Conservation (phyloP, 805 yeast genomes). For the Metschnikowia rubicola region DNA sequence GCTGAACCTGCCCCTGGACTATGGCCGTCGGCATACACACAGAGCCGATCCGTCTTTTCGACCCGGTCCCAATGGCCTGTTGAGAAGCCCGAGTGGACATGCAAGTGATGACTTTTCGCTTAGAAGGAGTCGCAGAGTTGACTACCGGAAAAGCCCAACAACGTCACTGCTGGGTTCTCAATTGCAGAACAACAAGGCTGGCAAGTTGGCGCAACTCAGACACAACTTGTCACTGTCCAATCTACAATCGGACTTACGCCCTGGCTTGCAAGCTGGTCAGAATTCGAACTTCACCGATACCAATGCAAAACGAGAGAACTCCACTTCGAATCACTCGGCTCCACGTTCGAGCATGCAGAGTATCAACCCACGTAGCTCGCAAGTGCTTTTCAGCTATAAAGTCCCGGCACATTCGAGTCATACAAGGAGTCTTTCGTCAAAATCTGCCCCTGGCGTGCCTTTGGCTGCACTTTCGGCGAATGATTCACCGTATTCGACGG, state of each 20-base stretch:
- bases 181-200: slow-evolving; percentile 23
- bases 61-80: background rate
- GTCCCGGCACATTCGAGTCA: slow-evolving; percentile 16
- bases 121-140: slow-evolving; percentile 38
- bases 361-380: slow-evolving; percentile 29
- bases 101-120: slow-evolving; percentile 25
- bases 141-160: slow-evolving; percentile 31
- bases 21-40: background rate
- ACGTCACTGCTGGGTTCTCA: slow-evolving; percentile 23
- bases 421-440: slow-evolving; percentile 1
- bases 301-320: background rate
- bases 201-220: slow-evolving; percentile 24
- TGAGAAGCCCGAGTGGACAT: too few relatives aligned
- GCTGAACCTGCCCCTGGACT: background rate
- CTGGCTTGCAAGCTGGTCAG: background rate
- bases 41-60: background rate
- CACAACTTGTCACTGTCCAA: slow-evolving; percentile 14
- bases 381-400: slow-evolving; percentile 34
- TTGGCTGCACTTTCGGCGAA: slow-evolving; percentile 5
- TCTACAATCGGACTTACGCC: background rate
- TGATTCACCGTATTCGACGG: slow-evolving; percentile 25
- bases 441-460: background rate
- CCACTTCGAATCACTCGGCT: background rate
- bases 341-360: slow-evolving; percentile 12
- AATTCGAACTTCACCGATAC: background rate